Base-by-base conservation (phyloP, 306 rosid species). In the Gastrolobium bilobum region DNA sequence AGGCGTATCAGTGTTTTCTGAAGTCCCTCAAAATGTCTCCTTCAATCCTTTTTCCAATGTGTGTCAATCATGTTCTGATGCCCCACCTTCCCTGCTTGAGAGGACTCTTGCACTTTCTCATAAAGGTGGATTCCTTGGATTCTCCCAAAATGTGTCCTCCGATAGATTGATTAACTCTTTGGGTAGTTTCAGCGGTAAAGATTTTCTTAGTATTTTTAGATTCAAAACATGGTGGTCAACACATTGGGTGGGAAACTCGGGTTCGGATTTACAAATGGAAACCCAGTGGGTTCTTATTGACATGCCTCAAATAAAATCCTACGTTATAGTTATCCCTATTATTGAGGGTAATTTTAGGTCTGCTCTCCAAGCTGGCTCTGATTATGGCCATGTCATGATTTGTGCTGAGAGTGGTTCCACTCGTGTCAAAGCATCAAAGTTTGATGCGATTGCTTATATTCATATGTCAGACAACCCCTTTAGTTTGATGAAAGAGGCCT, bases 201-300 rank as follows among this genome's bases (percentile, higher is more conserved):
- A 90, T 66, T 94, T 94, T 11, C 78, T 92, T 0, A 90, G 97
- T 54, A 71, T 92, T 53, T 92, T 92, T 68, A 81, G 98, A 90
- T 92, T 92, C 93, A 94, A 94, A 83, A 92, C 98, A 3, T 94
- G 98, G 97, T 92, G 97, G 98, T 92, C 98, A 2, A 94, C 97
- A 38, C 93, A 88, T 79, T 94, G 94, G 97, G 91, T 89, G 4
- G 97, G 98, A 42, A 88, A 78, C 9, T 90, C 97, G n/a, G 94
- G 97, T 38, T 94, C 97, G 0, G 90, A 90, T 76, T 56, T 94
- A 60, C 98, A 92, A 80, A 87, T 89, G 93, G 94, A 94, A 82
- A 92, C 97, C 60, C 97, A 92, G 70, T 94, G 97, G 97, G 66
- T 88, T 31, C 91, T 92, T 68, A 15, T 94, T 37, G 82, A 92